phyloP scores from a whole-genome alignment of 2,329 filamentous ascomycete species.

The Trichoderma endophyticum region DNA sequence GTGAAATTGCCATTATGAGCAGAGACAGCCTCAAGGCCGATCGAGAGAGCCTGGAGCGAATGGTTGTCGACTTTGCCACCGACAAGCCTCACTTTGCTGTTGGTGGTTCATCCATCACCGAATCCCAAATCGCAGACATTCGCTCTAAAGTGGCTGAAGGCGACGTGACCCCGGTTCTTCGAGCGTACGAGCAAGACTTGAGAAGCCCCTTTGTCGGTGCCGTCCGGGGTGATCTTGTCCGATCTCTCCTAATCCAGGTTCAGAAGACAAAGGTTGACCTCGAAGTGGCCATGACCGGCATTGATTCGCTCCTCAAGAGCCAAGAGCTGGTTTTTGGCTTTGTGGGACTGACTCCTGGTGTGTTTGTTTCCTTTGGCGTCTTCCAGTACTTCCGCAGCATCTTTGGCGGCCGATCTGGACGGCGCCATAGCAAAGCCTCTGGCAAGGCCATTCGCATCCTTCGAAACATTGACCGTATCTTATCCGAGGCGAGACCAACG shows the following conservation, averaged over 20 bases:
- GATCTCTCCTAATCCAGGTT: slow-evolving; percentile 89
- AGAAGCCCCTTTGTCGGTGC: slow-evolving; percentile 78
- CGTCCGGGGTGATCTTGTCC: slow-evolving; percentile 79
- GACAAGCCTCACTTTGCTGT: slow-evolving; percentile 69
- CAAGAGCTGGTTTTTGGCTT: slow-evolving; percentile 99
- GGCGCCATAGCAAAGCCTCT: slow-evolving; percentile 61
- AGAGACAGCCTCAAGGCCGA: slow-evolving; percentile 87
- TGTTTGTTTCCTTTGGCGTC: slow-evolving; percentile 78
- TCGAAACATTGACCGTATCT: slow-evolving; percentile 81
- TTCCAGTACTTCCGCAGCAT: slow-evolving; percentile 67
- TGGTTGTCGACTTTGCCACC: slow-evolving; percentile 94
- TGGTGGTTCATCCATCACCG: slow-evolving; percentile 52
- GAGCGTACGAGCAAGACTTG: slow-evolving; percentile 87
- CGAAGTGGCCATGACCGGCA: slow-evolving; percentile 92
- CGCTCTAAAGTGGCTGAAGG: slow-evolving; percentile 80
- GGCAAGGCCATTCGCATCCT: slow-evolving; percentile 73
- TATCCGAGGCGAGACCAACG: slow-evolving; percentile 65
- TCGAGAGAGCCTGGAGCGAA: slow-evolving; percentile 86
- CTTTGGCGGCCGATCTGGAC: slow-evolving; percentile 68
- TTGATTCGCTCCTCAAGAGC: slow-evolving; percentile 89
- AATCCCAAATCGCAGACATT: slow-evolving; percentile 70
- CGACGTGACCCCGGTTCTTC: slow-evolving; percentile 86
- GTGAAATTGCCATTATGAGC: slow-evolving; percentile 96
- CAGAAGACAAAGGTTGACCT: slow-evolving; percentile 99
- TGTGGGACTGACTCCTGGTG: slow-evolving; percentile 85